Base-by-base conservation (phyloP, 202 grass and related monocot species). In the Saccharum hybrid region DNA sequence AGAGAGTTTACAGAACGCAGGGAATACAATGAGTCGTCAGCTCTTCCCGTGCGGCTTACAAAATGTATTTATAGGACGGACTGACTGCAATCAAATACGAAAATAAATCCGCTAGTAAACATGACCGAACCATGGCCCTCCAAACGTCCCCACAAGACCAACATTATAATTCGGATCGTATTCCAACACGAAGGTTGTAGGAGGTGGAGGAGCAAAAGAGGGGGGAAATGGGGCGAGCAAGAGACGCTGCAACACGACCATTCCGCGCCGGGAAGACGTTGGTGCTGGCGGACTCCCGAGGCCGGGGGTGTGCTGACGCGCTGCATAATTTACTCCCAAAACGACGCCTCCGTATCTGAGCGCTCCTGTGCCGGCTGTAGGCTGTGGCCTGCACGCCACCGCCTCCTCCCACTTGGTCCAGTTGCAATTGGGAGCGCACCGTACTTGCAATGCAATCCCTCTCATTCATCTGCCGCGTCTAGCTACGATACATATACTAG, bases 341-440 rank as follows among this genome's bases (percentile, higher is more conserved):
- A 77, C 78, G 88, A 83, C 88, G 56, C 79, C 83, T 90, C 83
- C 88, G 83, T 74, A 63, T 90, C 88, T 83, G 83, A 74, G 83
- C 79, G 39, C 13, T 39, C 12, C 73, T 66, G 74, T 42, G 26
- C 31, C 60, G 51, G 61, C 23, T 63, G 4, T 63, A 59, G n/a
- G n/a, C 67, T 81, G 51, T 72, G 52, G 67, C 57, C 43, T 82
- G 78, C 87, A 80, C 52, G 71, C 76, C 71, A 76, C 74, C 70
- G 38, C 71, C 54, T 71, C 39, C 69, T 2, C 1, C 28, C 28
- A 28, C 1, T 28, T 28, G 28, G 79, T 82, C 83, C 78, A 62
- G 51, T 68, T 63, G 38, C 73, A 68, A 22, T 22, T 59, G n/a
- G 3, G 18, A 57, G 51, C 51, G 51, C 63, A 21, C 51, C 30